These are phyloP conservation scores for Phytophthora citricola DNA, from an alignment of 352 stramenopile species.

Conservation along the genomic window DNA sequence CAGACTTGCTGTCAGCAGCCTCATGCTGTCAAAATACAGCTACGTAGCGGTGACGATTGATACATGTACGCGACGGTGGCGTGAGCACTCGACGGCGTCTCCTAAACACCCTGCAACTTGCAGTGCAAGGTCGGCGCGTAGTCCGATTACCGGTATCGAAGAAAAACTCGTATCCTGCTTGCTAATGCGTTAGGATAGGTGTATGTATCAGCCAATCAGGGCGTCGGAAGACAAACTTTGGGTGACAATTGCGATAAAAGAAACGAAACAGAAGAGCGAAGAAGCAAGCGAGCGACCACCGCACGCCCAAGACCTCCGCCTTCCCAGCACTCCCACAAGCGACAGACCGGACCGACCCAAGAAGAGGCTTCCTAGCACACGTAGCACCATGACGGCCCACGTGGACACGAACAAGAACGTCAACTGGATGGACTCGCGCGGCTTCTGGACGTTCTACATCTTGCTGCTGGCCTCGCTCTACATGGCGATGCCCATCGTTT, in stretches of 20 bases:
- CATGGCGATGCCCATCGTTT: conserved; percentile 80
- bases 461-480: conserved; percentile 79
- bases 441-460: conserved; percentile 90
- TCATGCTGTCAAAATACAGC: too few relatives aligned
- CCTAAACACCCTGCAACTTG: too few relatives aligned
- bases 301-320: background rate
- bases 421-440: conserved; percentile 91
- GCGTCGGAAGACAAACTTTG: conserved; percentile 12
- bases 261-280: conserved; percentile 35
- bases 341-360: conserved; percentile 3
- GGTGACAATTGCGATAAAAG: conserved; percentile 26
- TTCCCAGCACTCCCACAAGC: background rate
- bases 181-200: too few relatives aligned
- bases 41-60: too few relatives aligned
- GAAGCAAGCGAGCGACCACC: conserved; percentile 20
- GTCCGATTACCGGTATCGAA: too few relatives aligned
- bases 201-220: conserved; percentile 27
- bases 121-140: too few relatives aligned
- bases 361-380: background rate
- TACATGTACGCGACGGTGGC: too few relatives aligned
- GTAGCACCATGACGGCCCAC: conserved; percentile 40
- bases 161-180: too few relatives aligned
- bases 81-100: too few relatives aligned
- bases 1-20: too few relatives aligned
- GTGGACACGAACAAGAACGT: conserved; percentile 92